A percentile compares a stretch with the other conserved stretches of the same genome.
These are phyloP conservation scores for Seiridium unicorne DNA, from an alignment of 2,329 filamentous ascomycete genomes.

Conservation along the genomic window DNA sequence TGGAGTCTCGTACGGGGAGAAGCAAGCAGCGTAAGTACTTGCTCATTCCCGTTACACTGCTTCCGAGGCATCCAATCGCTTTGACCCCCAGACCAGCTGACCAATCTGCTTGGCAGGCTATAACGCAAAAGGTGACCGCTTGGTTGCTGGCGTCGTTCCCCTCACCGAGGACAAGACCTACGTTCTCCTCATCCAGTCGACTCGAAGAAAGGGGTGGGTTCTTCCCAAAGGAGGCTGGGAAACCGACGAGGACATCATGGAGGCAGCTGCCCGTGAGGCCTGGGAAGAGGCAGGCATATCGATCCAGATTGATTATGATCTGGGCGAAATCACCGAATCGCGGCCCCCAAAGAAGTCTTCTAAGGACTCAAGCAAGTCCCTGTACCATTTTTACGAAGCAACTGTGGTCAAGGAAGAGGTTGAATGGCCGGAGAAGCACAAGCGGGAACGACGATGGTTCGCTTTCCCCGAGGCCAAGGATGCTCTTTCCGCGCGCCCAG, in stretches of 20 bases:
- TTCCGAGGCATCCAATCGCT: neutral
- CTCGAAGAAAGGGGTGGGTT: slow-evolving; percentile 89
- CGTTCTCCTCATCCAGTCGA: slow-evolving; percentile 92
- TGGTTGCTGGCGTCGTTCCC: slow-evolving; percentile 93
- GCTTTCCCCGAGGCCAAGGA: slow-evolving; percentile 79
- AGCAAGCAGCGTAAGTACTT: slow-evolving; percentile 74
- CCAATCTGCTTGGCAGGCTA: slow-evolving; percentile 65
- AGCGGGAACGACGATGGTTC: slow-evolving; percentile 88
- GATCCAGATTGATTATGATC: slow-evolving; percentile 78
- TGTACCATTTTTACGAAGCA: slow-evolving; percentile 83
- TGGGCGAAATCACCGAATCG: slow-evolving; percentile 83
- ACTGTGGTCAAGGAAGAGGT: slow-evolving; percentile 82
- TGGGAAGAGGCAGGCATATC: slow-evolving; percentile 98
- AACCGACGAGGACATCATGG: slow-evolving; percentile 81
- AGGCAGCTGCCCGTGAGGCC: slow-evolving; percentile 85
- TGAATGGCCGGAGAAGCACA: slow-evolving; percentile 92
- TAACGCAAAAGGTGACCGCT: slow-evolving; percentile 84
- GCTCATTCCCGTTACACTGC: slow-evolving; percentile 11
- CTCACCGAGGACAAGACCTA: slow-evolving; percentile 81
- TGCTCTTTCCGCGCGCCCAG: slow-evolving; percentile 74
- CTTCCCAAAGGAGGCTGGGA: slow-evolving; percentile 98
- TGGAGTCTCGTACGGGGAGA: slow-evolving; percentile 75
- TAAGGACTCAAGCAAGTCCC: slow-evolving; percentile 58
- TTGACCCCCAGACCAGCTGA: slow-evolving; percentile 27
- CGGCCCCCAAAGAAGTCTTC: slow-evolving; percentile 73